These are phyloP conservation scores for Calonectria naviculata DNA, from an alignment of 2,329 filamentous ascomycete genomes.

Conservation along the genomic window DNA sequence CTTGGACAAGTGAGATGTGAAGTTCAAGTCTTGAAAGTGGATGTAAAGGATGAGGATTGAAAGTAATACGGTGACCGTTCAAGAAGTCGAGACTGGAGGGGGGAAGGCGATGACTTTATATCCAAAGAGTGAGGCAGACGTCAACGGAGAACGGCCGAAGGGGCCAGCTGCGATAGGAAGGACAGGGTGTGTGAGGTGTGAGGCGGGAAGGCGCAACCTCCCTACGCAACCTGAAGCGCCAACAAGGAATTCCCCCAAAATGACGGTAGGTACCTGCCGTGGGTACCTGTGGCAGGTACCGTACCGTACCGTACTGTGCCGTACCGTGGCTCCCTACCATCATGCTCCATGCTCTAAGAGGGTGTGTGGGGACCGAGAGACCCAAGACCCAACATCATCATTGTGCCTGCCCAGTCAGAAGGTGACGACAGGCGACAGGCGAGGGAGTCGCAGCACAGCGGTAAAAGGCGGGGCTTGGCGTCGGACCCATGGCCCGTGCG, in stretches of 20 bases:
- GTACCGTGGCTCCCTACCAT: not conserved
- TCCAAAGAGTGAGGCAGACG: constrained; percentile 15
- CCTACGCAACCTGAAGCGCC: constrained; percentile 4
- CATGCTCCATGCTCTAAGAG: not conserved
- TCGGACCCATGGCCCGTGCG: constrained; percentile 13
- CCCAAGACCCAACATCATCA: constrained; percentile 30
- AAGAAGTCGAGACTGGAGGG: constrained; percentile 15
- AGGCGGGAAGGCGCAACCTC: constrained; percentile 12
- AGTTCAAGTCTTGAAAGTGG: constrained; percentile 1
- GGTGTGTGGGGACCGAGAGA: constrained; percentile 19
- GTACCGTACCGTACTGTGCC: constrained; percentile 2
- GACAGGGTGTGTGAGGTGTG: constrained; percentile 10
- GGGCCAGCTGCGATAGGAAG: constrained; percentile 1
- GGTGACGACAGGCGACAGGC: constrained; percentile 10
- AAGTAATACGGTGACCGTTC: constrained; percentile 29
- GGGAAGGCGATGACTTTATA: constrained; percentile 35
- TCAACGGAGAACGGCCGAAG: constrained; percentile 17
- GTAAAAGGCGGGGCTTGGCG: constrained; percentile 5
- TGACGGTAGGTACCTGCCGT: constrained; percentile 9
- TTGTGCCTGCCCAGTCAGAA: constrained; percentile 17
- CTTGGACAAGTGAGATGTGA: not conserved
- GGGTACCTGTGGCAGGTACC: not conserved
- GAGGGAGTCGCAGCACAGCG: constrained; percentile 6
- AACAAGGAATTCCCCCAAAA: constrained; percentile 2
- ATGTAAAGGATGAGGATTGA: constrained; percentile 9